Evolutionary conservation across 768 basidiomycete species (phyloP).

Genomic region (Macrolepiota dolichaula): DNA sequence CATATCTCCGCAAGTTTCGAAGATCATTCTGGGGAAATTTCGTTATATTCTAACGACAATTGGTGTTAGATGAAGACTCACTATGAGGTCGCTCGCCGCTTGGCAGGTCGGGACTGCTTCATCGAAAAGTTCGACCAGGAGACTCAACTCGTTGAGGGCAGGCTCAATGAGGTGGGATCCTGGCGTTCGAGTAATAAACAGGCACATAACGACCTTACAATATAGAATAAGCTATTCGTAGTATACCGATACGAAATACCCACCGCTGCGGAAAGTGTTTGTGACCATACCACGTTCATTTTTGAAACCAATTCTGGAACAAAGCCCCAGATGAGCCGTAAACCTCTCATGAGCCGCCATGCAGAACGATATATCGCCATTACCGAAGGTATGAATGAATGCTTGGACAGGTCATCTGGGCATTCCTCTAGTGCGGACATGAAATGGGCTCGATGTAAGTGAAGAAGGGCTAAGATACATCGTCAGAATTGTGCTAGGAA

Average conservation of each 20-base stretch:
- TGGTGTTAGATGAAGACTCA: slow-evolving; percentile 20
- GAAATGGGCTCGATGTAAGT: slow-evolving; percentile 67
- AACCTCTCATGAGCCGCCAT: slow-evolving; percentile 56
- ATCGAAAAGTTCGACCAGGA: slow-evolving; percentile 41
- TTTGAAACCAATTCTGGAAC: slow-evolving; percentile 42
- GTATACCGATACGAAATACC: slow-evolving; percentile 19
- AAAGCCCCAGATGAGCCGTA: slow-evolving; percentile 38
- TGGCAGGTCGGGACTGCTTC: slow-evolving; percentile 40
- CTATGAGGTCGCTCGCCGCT: slow-evolving; percentile 44
- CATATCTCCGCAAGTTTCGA: slow-evolving; percentile 40
- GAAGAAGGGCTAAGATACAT: slow-evolving; percentile 45
- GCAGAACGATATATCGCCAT: slow-evolving; percentile 71
- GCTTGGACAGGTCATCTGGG: slow-evolving; percentile 52
- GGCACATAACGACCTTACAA: slow-evolving; percentile 55
- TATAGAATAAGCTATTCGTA: background rate
- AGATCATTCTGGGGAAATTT: slow-evolving; percentile 33
- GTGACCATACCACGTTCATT: slow-evolving; percentile 59
- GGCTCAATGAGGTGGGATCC: slow-evolving; percentile 43
- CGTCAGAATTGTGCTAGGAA: background rate
- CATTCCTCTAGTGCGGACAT: slow-evolving; percentile 62
- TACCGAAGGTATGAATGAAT: slow-evolving; percentile 66
- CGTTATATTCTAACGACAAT: background rate
- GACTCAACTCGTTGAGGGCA: slow-evolving; percentile 46
- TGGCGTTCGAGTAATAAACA: slow-evolving; percentile 49
- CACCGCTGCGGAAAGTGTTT: slow-evolving; percentile 62